Conservation (phyloP, 2,329 filamentous ascomycete genomes). For the Paecilomyces formosus region DNA sequence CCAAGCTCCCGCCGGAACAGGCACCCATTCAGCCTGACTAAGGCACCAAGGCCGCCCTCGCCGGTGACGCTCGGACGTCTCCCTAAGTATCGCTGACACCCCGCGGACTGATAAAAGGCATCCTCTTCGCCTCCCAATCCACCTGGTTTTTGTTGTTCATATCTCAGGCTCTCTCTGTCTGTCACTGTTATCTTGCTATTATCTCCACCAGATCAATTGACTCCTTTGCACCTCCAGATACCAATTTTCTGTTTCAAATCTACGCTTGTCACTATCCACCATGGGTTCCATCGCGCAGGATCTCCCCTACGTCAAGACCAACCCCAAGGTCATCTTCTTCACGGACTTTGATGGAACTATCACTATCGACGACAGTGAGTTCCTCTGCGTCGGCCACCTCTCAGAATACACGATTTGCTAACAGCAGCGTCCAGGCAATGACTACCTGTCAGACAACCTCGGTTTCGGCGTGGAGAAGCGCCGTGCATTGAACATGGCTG, state of each 20-base stretch:
- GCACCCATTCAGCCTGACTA: too few species aligned
- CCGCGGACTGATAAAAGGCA: too few species aligned
- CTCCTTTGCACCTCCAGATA: background rate
- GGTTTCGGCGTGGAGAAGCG: constrained; percentile 72
- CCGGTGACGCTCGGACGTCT: too few species aligned
- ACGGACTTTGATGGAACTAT: constrained; percentile 98
- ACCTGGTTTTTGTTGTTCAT: too few species aligned
- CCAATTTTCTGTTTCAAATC: background rate
- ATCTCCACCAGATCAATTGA: background rate
- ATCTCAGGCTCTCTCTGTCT: too few species aligned
- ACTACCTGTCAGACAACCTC: constrained; percentile 77
- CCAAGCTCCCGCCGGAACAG: background rate
- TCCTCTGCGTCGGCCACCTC: background rate
- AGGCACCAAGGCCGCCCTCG: too few species aligned
- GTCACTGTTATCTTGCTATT: background rate
- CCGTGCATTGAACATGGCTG: constrained; percentile 64
- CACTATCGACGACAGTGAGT: constrained; percentile 62
- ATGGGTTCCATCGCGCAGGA: constrained; percentile 22
- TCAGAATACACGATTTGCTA: constrained; percentile 4
- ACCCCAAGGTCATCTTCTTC: constrained; percentile 94
- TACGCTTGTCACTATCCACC: constrained; percentile 1
- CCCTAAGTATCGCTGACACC: too few species aligned
- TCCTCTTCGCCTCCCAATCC: too few species aligned
- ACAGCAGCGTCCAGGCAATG: constrained; percentile 46
- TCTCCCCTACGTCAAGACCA: constrained; percentile 39